Evolutionary conservation across 176 grass and related monocot species (phyloP).

Genomic region (Otatea glauca): DNA sequence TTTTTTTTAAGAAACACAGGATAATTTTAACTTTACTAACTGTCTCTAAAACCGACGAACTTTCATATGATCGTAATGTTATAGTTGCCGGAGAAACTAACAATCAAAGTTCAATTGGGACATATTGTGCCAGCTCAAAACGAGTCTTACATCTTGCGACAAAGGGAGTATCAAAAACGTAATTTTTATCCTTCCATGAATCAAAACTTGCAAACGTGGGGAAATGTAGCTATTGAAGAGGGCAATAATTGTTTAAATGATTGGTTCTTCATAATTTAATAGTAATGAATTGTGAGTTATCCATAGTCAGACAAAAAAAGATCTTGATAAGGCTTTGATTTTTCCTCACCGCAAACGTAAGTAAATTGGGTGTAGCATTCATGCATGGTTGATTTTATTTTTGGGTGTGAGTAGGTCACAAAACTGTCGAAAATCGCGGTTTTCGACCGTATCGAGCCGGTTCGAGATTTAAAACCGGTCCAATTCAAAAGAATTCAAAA

Average conservation of each 20-base stretch:
- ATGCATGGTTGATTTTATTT: neutral
- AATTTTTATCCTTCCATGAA: neutral
- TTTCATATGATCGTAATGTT: neutral
- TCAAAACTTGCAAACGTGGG: neutral
- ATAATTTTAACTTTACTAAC: neutral
- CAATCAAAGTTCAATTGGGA: neutral
- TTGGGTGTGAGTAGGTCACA: too few relatives aligned
- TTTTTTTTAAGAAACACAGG: neutral
- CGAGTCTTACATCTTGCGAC: neutral
- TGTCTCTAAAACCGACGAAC: neutral
- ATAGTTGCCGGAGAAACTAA: neutral
- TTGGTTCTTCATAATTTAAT: neutral
- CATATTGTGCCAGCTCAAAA: neutral
- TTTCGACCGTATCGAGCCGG: too few relatives aligned
- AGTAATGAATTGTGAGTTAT: constrained; percentile 26
- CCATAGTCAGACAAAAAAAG: neutral
- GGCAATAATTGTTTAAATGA: constrained; percentile 10
- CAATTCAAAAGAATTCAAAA: too few relatives aligned
- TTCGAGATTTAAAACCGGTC: too few relatives aligned
- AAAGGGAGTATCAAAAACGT: neutral
- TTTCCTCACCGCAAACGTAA: neutral
- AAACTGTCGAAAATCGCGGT: too few relatives aligned
- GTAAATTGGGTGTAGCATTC: neutral
- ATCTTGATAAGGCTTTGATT: neutral
- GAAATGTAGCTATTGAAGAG: neutral